These are phyloP conservation scores for Endocladia muricata DNA, from an alignment of 31 red algal species.

Conservation along the genomic window DNA sequence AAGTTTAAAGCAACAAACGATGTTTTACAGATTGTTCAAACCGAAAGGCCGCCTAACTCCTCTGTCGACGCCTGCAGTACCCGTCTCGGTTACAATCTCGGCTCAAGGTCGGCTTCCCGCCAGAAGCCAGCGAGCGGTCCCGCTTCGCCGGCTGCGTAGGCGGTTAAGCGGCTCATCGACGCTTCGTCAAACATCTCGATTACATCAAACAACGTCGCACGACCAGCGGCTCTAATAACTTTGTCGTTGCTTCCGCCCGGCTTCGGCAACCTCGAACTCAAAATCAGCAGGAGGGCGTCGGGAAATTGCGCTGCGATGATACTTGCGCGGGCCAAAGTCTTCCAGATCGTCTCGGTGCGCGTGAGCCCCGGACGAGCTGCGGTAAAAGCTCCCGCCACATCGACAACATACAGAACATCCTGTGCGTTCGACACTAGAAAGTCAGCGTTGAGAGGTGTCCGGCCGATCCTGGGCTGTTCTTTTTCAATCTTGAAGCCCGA, in stretches of 20 bases:
- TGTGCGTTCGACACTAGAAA: background rate
- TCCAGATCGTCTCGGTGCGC: constrained; percentile 15
- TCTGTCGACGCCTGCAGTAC: too few species aligned
- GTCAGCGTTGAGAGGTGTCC: background rate
- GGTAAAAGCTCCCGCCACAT: constrained; percentile 1
- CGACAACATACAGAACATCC: background rate
- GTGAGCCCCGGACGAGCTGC: background rate
- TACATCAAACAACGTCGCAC: background rate
- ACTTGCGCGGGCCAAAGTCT: background rate
- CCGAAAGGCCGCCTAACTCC: too few species aligned
- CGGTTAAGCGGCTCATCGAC: too few species aligned
- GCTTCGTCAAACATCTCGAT: constrained; percentile 20
- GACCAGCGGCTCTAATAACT: background rate
- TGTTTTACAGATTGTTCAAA: too few species aligned
- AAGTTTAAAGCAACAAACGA: too few species aligned
- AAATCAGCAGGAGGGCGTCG: background rate
- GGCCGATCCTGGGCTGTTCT: background rate
- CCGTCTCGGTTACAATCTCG: too few species aligned
- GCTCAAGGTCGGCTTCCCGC: too few species aligned
- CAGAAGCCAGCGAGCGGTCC: too few species aligned
- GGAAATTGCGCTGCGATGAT: background rate
- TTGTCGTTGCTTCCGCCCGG: background rate
- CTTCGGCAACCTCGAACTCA: background rate
- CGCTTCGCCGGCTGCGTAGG: too few species aligned
- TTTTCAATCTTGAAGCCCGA: background rate